Base-by-base conservation (phyloP, 2,329 filamentous ascomycete species). In the Colletotrichum limetticola region DNA sequence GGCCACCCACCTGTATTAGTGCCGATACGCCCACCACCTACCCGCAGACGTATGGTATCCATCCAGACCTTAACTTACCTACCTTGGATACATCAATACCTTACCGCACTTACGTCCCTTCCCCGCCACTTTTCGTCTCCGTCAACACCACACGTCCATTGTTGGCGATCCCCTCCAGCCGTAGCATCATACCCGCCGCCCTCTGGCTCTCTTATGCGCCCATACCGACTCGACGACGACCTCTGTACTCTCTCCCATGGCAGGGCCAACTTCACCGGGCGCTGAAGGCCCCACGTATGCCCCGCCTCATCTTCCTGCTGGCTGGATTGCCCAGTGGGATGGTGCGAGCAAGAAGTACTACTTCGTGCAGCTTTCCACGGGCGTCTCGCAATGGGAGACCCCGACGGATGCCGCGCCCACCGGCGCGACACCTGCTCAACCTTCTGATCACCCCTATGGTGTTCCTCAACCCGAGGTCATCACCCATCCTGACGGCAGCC, bases 271-370 rank as follows among this genome's bases (percentile, higher is more conserved):
- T 77, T 90, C 89, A 76, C 89, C 89, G 75, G 85, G 86, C 82
- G 86, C 86, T 81, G 88, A 89, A 78, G 89, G 89, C 78, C 89
- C 89, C 76, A 88, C 88, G 78, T 90, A 86, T 77, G 86, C 85
- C 75, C 91, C 91, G 75, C 91, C 91, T 60, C 84, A 85, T 59
- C 86, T 92, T 65, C 91, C 91, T 62, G 83, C 89, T 14, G 91
- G 91, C 78, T 93, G 91, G 91, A 92, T 92, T 78, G 90, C 91
- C 71, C 91, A 93, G 83, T 93, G 91, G 91, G 91, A 93, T 79
- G 88, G 87, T 74, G 79, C 86, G 69, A 90, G 86, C 80, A 88
- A 86, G 80, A 92, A 92, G 80, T 93, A 92, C 80, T 93, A 93
- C 81, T 93, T 90, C 80, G 92, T 94, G 63, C 91, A 94, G 81